These are phyloP conservation scores for Hypsizygus ulmarius DNA, from an alignment of 1,284 basidiomycete genomes.

Conservation along the genomic window DNA sequence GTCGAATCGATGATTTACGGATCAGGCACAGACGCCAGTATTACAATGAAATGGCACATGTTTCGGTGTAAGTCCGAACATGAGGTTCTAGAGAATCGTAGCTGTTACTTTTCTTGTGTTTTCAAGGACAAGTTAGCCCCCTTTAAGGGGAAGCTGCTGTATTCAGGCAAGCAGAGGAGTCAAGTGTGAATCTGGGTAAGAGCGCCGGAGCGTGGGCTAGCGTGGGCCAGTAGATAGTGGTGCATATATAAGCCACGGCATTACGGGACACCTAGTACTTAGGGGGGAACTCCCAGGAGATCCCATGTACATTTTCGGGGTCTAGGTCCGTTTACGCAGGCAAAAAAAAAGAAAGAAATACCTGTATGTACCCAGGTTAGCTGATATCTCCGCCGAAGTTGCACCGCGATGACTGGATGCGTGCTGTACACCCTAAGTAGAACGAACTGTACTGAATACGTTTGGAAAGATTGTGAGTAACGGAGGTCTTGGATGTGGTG, in stretches of 20 bases:
- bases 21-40: too few species aligned
- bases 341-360: constrained; percentile 3
- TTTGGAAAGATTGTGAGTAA: constrained; percentile 3
- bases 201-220: too few species aligned
- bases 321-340: not conserved
- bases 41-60: constrained; percentile 1
- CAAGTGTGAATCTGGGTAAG: constrained; percentile 15
- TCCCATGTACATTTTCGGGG: not conserved
- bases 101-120: constrained; percentile 12
- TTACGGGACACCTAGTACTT: constrained; percentile 2
- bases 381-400: not conserved
- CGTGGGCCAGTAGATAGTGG: constrained; percentile 5
- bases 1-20: too few species aligned
- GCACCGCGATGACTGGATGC: not conserved
- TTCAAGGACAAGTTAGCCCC: constrained; percentile 1
- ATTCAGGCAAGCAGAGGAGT: constrained; percentile 7
- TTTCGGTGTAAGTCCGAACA: constrained; percentile 16
- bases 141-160: constrained; percentile 5
- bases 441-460: not conserved
- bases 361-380: not conserved
- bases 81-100: not conserved
- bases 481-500: constrained; percentile 12
- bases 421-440: not conserved
- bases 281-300: not conserved
- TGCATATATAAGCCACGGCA: constrained; percentile 9